Percentiles rank a stretch among this genome's conserved stretches.
phyloP scores from a whole-genome alignment of 106 monocot genomes.

The Dendrobium chrysotoxum region DNA sequence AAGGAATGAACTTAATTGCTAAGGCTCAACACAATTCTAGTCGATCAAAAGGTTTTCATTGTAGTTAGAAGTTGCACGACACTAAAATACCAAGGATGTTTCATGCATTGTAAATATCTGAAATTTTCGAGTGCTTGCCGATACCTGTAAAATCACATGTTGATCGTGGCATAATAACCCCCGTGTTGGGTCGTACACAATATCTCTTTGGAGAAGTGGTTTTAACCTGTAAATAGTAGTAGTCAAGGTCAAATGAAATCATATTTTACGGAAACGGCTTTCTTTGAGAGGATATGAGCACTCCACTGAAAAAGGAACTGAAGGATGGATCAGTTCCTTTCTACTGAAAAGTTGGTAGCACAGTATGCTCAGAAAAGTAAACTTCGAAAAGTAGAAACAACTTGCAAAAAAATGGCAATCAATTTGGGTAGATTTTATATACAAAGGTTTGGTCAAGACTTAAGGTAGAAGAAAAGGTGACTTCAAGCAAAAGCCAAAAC shows the following conservation, averaged over 20 bases:
- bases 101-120: background rate
- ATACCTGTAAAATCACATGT: conserved; percentile 71
- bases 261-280: background rate
- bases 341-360: too few relatives aligned
- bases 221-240: conserved; percentile 49
- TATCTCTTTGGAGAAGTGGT: conserved; percentile 89
- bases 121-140: background rate
- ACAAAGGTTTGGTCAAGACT: background rate
- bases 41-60: background rate
- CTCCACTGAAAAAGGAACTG: background rate
- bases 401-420: background rate
- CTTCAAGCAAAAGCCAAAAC: background rate
- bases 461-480: too few relatives aligned
- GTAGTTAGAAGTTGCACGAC: background rate
- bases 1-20: background rate
- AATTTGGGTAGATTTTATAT: background rate
- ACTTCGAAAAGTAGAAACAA: background rate
- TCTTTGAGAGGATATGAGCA: background rate
- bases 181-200: conserved; percentile 75
- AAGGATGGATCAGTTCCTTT: too few relatives aligned
- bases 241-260: background rate
- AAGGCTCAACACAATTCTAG: background rate
- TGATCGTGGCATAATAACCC: conserved; percentile 57
- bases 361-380: too few relatives aligned
- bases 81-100: background rate